These are phyloP conservation scores for Aspergillus sclerotialis DNA, from an alignment of 2,329 filamentous ascomycete species.

Conservation along the genomic window DNA sequence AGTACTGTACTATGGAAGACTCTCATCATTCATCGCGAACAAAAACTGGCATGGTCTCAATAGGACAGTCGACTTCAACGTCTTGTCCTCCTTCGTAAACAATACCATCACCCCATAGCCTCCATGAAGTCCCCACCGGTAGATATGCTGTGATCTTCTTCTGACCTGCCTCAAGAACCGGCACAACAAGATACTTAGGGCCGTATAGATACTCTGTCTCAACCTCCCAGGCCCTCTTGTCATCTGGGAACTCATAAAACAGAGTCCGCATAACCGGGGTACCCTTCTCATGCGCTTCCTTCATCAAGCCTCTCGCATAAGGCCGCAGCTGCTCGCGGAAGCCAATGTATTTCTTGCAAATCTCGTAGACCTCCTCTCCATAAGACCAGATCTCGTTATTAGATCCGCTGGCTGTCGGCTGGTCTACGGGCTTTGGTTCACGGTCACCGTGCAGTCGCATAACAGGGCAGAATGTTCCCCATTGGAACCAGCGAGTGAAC, in stretches of 20 bases:
- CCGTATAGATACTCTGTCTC: slow-evolving; percentile 61
- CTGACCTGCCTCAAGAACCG: slow-evolving; percentile 47
- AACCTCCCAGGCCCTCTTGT: slow-evolving; percentile 49
- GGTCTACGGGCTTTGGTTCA: slow-evolving; percentile 44
- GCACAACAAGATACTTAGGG: slow-evolving; percentile 50
- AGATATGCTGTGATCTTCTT: slow-evolving; percentile 46
- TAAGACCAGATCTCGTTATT: slow-evolving; percentile 58
- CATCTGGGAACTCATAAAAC: slow-evolving; percentile 58
- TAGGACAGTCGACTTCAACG: slow-evolving; percentile 37
- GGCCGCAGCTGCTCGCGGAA: slow-evolving; percentile 52
- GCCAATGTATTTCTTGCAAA: slow-evolving; percentile 53
- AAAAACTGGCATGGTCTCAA: slow-evolving; percentile 45
- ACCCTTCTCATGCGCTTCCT: slow-evolving; percentile 52
- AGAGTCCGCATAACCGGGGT: slow-evolving; percentile 55
- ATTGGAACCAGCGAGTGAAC: slow-evolving; percentile 63
- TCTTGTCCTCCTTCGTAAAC: slow-evolving; percentile 33
- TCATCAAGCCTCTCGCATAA: slow-evolving; percentile 55
- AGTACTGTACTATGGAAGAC: no score
- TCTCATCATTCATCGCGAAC: no score
- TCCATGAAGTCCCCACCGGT: slow-evolving; percentile 44
- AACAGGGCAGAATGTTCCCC: slow-evolving; percentile 60
- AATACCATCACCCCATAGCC: slow-evolving; percentile 27
- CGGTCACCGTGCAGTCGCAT: slow-evolving; percentile 62
- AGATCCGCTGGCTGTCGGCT: slow-evolving; percentile 20
- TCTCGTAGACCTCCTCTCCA: slow-evolving; percentile 52